Evolutionary conservation across 2,329 filamentous ascomycete genomes (phyloP).

Genomic region (Epichloe sibirici): DNA sequence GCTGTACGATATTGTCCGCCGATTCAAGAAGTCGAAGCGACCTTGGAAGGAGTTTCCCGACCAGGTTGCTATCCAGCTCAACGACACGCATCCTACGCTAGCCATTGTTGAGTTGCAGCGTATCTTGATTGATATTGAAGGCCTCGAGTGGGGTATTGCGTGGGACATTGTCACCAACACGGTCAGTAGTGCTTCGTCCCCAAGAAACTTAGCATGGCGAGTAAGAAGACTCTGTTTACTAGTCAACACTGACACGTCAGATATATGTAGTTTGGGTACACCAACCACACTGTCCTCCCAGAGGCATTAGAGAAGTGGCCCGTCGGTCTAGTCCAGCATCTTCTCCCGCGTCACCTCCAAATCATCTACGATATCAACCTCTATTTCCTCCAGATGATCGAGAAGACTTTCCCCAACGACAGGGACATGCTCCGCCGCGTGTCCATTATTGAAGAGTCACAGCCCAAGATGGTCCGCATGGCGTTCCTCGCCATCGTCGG

Average conservation of each 20-base stretch:
- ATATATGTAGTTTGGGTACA: conserved; percentile 68
- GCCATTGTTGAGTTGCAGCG: conserved; percentile 93
- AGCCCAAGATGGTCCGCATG: conserved; percentile 98
- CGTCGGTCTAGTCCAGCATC: conserved; percentile 79
- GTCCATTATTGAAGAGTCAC: conserved; percentile 95
- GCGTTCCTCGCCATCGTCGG: conserved; percentile 89
- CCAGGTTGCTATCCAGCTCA: conserved; percentile 93
- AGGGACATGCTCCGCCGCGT: conserved; percentile 74
- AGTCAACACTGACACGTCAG: neutral
- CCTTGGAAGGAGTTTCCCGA: conserved; percentile 87
- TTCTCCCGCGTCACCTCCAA: conserved; percentile 86
- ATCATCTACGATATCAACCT: conserved; percentile 99
- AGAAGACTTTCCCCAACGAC: conserved; percentile 81
- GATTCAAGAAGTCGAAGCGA: conserved; percentile 95
- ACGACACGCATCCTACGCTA: conserved; percentile 93
- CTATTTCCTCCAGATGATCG: conserved; percentile 80
- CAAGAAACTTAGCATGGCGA: neutral
- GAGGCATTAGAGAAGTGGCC: conserved; percentile 99
- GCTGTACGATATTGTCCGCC: conserved; percentile 86
- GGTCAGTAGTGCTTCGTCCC: conserved; percentile 26
- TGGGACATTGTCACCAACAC: conserved; percentile 70
- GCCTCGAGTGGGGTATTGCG: conserved; percentile 83
- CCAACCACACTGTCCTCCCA: conserved; percentile 94
- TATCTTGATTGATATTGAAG: conserved; percentile 80
- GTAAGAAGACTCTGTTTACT: neutral